Conservation (phyloP, 129 eudicot species). For the Pulicaria dysenterica region DNA sequence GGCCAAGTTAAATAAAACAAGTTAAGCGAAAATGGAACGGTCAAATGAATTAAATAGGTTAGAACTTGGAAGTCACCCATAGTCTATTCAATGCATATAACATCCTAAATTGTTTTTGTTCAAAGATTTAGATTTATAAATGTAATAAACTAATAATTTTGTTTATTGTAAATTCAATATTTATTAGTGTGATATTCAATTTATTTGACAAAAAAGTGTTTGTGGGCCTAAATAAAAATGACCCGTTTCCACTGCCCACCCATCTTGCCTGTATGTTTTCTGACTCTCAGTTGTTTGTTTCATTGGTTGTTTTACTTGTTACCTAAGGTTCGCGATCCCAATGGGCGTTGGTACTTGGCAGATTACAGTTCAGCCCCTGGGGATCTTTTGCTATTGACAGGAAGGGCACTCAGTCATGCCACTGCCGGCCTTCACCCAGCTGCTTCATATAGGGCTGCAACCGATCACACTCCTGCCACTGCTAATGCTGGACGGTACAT, state of each 20-base stretch:
- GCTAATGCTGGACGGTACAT: conserved; percentile 70
- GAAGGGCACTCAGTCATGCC: conserved; percentile 91
- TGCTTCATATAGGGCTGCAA: conserved; percentile 63
- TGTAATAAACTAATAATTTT: background rate
- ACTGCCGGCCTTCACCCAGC: conserved; percentile 95
- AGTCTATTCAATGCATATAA: background rate
- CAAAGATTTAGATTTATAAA: background rate
- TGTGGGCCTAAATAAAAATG: background rate
- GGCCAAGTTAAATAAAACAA: background rate
- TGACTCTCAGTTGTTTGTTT: conserved; percentile 18
- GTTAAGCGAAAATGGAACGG: background rate
- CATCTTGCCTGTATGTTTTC: no score
- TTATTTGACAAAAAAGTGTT: background rate
- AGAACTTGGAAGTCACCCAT: background rate
- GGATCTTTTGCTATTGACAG: conserved; percentile 77
- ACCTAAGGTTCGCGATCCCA: conserved; percentile 93
- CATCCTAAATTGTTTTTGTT: background rate
- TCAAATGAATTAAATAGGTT: background rate
- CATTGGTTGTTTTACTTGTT: conserved; percentile 38
- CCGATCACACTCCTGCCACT: conserved; percentile 48
- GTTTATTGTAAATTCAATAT: background rate
- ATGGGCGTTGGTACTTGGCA: conserved; percentile 96
- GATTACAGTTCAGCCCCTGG: conserved; percentile 70
- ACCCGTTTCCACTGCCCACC: background rate
- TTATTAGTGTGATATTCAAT: background rate